Evolutionary conservation across 2,329 filamentous ascomycete species (phyloP).

Genomic region (Paraphoma sp.): DNA sequence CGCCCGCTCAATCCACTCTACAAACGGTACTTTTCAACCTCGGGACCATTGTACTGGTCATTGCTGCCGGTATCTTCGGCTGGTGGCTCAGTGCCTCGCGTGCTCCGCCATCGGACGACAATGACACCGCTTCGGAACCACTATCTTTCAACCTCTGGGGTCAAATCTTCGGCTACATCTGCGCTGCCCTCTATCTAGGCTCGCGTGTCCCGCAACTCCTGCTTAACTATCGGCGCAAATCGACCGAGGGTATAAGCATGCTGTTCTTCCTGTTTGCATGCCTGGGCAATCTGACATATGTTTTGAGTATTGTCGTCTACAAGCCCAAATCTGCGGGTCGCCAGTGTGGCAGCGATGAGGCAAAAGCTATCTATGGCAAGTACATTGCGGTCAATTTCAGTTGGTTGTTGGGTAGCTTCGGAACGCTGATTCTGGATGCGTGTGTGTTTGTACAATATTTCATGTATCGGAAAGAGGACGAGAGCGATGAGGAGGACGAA

Average conservation of each 20-base stretch:
- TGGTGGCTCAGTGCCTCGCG: slow-evolving; percentile 73
- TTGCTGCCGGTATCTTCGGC: slow-evolving; percentile 76
- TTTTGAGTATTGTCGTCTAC: slow-evolving; percentile 89
- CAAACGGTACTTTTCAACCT: slow-evolving; percentile 75
- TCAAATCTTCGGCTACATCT: slow-evolving; percentile 93
- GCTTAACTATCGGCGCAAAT: slow-evolving; percentile 90
- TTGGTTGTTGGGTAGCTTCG: slow-evolving; percentile 88
- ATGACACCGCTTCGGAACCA: slow-evolving; percentile 27
- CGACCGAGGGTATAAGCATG: slow-evolving; percentile 89
- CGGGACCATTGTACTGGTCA: slow-evolving; percentile 79
- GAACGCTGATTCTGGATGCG: slow-evolving; percentile 84
- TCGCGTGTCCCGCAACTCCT: slow-evolving; percentile 89
- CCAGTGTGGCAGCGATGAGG: slow-evolving; percentile 70
- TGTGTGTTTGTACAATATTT: slow-evolving; percentile 93
- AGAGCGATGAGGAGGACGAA: slow-evolving; percentile 42
- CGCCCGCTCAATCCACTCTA: slow-evolving; percentile 48
- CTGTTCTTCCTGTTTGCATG: slow-evolving; percentile 97
- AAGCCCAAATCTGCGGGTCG: slow-evolving; percentile 69
- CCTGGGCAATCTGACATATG: slow-evolving; percentile 92
- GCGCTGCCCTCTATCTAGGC: slow-evolving; percentile 86
- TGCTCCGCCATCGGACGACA: slow-evolving; percentile 39
- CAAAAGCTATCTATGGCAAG: slow-evolving; percentile 69
- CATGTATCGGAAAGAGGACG: slow-evolving; percentile 68
- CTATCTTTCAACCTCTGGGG: slow-evolving; percentile 77
- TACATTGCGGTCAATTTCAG: slow-evolving; percentile 91